These are phyloP conservation scores for Lecanicillium sp. DNA, from an alignment of 2,329 filamentous ascomycete genomes.

Conservation along the genomic window DNA sequence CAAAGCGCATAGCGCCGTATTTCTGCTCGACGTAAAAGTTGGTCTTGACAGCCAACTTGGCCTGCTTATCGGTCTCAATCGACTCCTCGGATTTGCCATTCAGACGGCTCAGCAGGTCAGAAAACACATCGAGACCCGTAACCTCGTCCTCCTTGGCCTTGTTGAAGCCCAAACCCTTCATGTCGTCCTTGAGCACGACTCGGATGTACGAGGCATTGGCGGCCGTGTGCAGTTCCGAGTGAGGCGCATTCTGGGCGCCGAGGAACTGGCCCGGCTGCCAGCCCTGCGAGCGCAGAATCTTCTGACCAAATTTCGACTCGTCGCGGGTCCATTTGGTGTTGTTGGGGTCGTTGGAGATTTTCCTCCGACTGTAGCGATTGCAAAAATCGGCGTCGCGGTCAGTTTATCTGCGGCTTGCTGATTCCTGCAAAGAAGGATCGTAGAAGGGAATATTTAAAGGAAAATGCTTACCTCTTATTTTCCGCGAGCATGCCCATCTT, in stretches of 20 bases:
- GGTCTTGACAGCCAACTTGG: slow-evolving; percentile 61
- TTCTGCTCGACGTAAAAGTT: slow-evolving; percentile 65
- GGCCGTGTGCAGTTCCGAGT: slow-evolving; percentile 67
- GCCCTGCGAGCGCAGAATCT: slow-evolving; percentile 78
- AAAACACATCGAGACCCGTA: slow-evolving; percentile 80
- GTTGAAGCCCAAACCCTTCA: slow-evolving; percentile 78
- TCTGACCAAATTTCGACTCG: slow-evolving; percentile 77
- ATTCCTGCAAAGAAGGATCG: too few relatives aligned
- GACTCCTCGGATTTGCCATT: slow-evolving; percentile 79
- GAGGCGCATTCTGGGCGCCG: slow-evolving; percentile 66
- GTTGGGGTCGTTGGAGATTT: slow-evolving; percentile 86
- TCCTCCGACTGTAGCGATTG: slow-evolving; percentile 33
- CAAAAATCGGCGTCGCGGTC: not conserved
- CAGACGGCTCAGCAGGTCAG: slow-evolving; percentile 75
- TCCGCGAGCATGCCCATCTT: slow-evolving; percentile 9
- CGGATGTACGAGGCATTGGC: slow-evolving; percentile 81
- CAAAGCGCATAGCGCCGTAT: slow-evolving; percentile 77
- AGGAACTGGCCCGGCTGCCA: slow-evolving; percentile 83
- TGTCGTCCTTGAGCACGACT: slow-evolving; percentile 82
- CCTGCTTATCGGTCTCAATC: slow-evolving; percentile 60
- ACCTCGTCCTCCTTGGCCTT: slow-evolving; percentile 65
- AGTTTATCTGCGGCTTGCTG: too few relatives aligned
- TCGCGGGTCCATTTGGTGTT: slow-evolving; percentile 89
- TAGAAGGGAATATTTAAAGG: too few relatives aligned
- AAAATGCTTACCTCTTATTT: slow-evolving; percentile 4